phyloP scores from a whole-genome alignment of 306 rosid genomes.

The Phaseolus lunatus region DNA sequence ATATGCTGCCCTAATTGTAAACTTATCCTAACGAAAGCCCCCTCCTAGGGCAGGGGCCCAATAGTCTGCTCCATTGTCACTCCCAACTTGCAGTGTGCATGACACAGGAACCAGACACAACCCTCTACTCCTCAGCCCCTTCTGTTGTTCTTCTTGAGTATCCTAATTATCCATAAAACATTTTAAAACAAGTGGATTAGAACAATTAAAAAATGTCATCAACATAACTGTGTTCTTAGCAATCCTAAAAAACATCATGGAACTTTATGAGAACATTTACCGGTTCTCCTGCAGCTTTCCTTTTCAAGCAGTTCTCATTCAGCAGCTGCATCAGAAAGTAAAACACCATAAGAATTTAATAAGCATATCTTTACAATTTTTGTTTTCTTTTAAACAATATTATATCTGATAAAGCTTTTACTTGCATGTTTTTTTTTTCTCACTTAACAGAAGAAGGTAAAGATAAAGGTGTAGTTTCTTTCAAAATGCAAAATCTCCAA shows the following conservation, averaged over 20 bases:
- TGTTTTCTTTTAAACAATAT: not conserved
- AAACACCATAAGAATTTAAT: conserved; percentile 37
- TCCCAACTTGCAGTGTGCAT: conserved; percentile 93
- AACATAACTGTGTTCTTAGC: not conserved
- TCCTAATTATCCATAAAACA: conserved; percentile 52
- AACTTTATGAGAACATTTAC: conserved; percentile 40
- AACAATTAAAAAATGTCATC: not conserved
- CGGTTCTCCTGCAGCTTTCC: conserved; percentile 66
- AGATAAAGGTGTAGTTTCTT: conserved; percentile 18
- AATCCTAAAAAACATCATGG: not conserved
- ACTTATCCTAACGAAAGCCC: conserved; percentile 63
- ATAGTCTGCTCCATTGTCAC: conserved; percentile 96
- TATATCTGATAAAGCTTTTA: conserved; percentile 48
- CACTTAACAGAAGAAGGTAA: conserved; percentile 28
- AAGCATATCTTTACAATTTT: conserved; percentile 6
- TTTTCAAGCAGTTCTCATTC: conserved; percentile 82
- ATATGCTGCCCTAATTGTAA: conserved; percentile 41
- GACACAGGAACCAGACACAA: conserved; percentile 97
- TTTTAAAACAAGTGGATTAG: not conserved
- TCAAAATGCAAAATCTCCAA: conserved; percentile 45
- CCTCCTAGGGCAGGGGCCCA: conserved; percentile 96
- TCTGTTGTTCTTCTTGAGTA: conserved; percentile 66
- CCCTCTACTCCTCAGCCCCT: conserved; percentile 92
- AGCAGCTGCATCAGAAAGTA: conserved; percentile 56
- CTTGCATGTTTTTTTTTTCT: conserved; percentile 40